Evolutionary conservation across 345 rosid genomes (phyloP).

Genomic region (Rhizophora apiculata): DNA sequence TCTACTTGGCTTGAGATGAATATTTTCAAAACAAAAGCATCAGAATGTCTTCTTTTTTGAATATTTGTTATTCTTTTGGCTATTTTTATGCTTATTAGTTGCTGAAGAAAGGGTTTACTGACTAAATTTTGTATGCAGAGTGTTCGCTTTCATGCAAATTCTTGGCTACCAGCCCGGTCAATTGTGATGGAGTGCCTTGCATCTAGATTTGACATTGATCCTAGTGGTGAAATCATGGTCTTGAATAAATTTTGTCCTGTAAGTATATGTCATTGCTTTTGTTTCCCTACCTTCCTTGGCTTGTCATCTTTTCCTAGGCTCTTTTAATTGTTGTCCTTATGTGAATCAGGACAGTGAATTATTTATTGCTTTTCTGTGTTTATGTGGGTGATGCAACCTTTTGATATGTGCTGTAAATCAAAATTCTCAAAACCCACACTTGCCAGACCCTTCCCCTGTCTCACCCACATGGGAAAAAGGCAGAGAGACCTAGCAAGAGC

Average conservation of each 20-base stretch:
- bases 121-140: slow-evolving; percentile 38
- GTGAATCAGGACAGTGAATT: neutral
- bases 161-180: slow-evolving; percentile 90
- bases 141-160: slow-evolving; percentile 63
- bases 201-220: slow-evolving; percentile 56
- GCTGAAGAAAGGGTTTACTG: neutral
- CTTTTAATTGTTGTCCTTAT: too few relatives aligned
- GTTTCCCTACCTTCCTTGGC: neutral
- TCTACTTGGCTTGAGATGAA: slow-evolving; percentile 2
- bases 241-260: slow-evolving; percentile 68
- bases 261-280: slow-evolving; percentile 28
- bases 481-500: too few relatives aligned
- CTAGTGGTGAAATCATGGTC: slow-evolving; percentile 86
- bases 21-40: neutral
- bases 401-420: neutral
- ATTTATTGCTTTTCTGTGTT: neutral
- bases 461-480: too few relatives aligned
- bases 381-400: neutral
- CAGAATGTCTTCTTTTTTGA: neutral
- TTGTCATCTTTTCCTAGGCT: neutral
- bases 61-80: neutral
- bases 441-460: too few relatives aligned
- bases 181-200: slow-evolving; percentile 71
- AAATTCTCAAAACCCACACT: neutral
- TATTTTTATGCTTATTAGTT: neutral